Conservation (phyloP, 306 rosid genomes). For the Cucumis cinereus region DNA sequence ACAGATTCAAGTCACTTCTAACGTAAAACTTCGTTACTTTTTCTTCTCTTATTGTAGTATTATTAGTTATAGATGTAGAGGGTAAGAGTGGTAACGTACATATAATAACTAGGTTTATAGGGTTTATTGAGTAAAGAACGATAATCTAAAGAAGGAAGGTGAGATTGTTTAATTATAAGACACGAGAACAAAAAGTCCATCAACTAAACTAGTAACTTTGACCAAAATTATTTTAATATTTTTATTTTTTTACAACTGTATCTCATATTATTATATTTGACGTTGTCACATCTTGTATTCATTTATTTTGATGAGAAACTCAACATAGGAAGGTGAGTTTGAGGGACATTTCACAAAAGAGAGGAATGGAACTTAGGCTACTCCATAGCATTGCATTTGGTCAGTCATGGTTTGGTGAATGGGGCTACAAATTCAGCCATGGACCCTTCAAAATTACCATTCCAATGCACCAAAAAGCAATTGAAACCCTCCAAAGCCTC, state of each 20-base stretch:
- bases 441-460: constrained; percentile 25
- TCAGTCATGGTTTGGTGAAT: constrained; percentile 68
- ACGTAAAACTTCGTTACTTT: too few relatives aligned
- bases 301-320: background rate
- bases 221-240: too few relatives aligned
- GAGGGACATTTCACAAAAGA: constrained; percentile 44
- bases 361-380: constrained; percentile 66
- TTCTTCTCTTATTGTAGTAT: too few relatives aligned
- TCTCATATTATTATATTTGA: background rate
- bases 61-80: too few relatives aligned
- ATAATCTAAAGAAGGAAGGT: too few relatives aligned
- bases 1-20: too few relatives aligned
- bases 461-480: background rate
- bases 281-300: background rate
- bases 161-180: too few relatives aligned
- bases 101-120: too few relatives aligned
- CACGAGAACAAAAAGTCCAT: too few relatives aligned
- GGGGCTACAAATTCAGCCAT: constrained; percentile 72
- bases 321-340: constrained; percentile 58
- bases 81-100: too few relatives aligned
- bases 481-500: background rate
- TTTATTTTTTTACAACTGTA: background rate
- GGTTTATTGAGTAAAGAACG: too few relatives aligned
- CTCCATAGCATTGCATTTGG: constrained; percentile 53
- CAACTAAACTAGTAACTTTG: too few relatives aligned